Evolutionary conservation across 2,329 filamentous ascomycete genomes (phyloP).

Genomic region (Aspergillus pseudonomiae): DNA sequence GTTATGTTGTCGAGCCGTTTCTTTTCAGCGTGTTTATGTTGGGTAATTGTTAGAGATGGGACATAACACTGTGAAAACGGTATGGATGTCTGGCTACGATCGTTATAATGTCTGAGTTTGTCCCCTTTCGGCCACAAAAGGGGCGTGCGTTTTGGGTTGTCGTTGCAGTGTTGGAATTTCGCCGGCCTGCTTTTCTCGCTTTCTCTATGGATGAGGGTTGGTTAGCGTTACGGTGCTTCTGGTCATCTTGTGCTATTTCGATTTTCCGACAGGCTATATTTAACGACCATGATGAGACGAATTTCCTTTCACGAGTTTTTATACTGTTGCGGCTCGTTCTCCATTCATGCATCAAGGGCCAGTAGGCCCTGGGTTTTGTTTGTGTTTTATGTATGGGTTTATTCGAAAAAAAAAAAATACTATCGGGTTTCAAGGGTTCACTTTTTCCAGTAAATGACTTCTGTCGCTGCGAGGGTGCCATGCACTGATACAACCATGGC

Average conservation of each 20-base stretch:
- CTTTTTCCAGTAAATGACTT: background rate
- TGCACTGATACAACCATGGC: too few species aligned
- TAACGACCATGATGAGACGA: conserved; percentile 43
- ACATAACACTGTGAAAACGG: background rate
- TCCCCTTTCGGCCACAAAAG: conserved; percentile 1
- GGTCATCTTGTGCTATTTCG: conserved; percentile 21
- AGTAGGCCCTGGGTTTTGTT: conserved; percentile 4
- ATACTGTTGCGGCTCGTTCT: conserved; percentile 23
- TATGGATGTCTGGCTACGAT: conserved; percentile 10
- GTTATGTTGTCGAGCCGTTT: background rate
- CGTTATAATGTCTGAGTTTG: conserved; percentile 10
- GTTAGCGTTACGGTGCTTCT: conserved; percentile 25
- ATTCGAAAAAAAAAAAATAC: conserved; percentile 7
- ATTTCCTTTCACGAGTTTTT: conserved; percentile 32
- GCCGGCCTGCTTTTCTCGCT: conserved; percentile 17
- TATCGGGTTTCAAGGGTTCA: background rate
- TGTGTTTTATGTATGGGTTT: conserved; percentile 15
- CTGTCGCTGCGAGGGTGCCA: too few species aligned
- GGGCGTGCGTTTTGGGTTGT: conserved; percentile 19
- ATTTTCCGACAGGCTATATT: conserved; percentile 27
- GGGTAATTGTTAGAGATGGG: conserved; percentile 1
- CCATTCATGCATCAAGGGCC: conserved; percentile 16
- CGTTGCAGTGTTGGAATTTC: conserved; percentile 17
- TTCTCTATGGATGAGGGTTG: conserved; percentile 20
- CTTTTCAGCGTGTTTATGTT: conserved; percentile 7